Evolutionary conservation across 1,139 yeast species (phyloP), one percentile per base, ranked within the genome.

Genomic region (Pichia inconspicua): DNA sequence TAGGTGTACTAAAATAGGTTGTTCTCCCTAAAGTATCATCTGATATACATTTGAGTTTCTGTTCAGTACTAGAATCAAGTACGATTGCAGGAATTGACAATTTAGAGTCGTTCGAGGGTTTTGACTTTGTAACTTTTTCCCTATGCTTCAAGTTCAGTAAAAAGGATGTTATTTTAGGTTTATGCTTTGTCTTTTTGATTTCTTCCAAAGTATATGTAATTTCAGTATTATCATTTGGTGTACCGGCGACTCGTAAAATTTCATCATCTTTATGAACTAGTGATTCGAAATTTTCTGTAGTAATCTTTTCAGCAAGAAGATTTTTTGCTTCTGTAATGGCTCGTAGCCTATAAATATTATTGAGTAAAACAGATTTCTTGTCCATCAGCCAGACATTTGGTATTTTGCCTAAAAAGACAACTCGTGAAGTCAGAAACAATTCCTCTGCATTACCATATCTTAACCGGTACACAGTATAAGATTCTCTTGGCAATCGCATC

Each of bases 401-500:
- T 2, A 83, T 64, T 0, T 75, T 73, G 0, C 96, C 96, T 3
- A 88, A 59, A 25, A 85, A 66, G 2, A 77, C 60, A 7, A 77
- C 72, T 43, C 73, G 67, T 0, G 87, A 72, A 11, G 72, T 69
- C 25, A 69, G 67, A 38, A 80, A 71, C 8, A 86, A 63, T 43
- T 77, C 75, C 8, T 63, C 54, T 0, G 85, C 73, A 2, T 73
- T 67, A 14, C 79, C 71, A 59, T 80, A 79, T 37, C 74, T 67
- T 39, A 88, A 67, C 49, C 88, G 69, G 51, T 75, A 74, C 0
- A 89, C 87, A 0, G 90, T 82, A 64, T 77, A 82, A 4, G 89
- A 80, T 25, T 61, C 54, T 25, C 55, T 56, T 2, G 75, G 75
- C 4, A 71, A 55, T 5, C 37, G 17, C 2, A 56, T 34, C 2